Percentiles rank a stretch among this genome's conserved stretches.
Conservation (phyloP, 1,139 yeast genomes). For the Pichia sp. region DNA sequence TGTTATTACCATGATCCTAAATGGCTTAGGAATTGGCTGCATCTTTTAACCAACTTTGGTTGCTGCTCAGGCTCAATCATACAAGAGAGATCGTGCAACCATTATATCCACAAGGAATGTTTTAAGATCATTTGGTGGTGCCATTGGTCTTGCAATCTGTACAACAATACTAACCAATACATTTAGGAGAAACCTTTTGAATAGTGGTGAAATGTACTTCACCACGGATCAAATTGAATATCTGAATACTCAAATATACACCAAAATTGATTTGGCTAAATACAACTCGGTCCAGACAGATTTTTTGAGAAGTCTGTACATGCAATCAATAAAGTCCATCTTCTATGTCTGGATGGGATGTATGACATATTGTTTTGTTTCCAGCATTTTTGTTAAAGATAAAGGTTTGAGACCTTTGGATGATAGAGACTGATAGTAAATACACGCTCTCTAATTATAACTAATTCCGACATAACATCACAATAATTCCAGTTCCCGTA, state of each 20-base stretch:
- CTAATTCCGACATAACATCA: too few relatives aligned
- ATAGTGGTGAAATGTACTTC: slow-evolving; percentile 1
- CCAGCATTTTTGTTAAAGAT: slow-evolving; percentile 1
- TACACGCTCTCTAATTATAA: too few relatives aligned
- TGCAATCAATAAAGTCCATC: slow-evolving; percentile 1
- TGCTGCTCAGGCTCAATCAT: slow-evolving; percentile 48
- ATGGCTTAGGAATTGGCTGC: slow-evolving; percentile 46
- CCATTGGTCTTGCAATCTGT: slow-evolving; percentile 43
- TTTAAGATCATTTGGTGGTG: slow-evolving; percentile 47
- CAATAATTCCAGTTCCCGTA: too few relatives aligned
- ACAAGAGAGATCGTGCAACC: slow-evolving; percentile 38
- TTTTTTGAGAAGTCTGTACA: slow-evolving; percentile 1
- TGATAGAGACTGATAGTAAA: background rate
- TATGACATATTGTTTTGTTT: slow-evolving; percentile 3
- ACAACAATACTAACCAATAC: slow-evolving; percentile 38
- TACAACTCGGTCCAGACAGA: slow-evolving; percentile 1
- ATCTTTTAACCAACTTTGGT: slow-evolving; percentile 52
- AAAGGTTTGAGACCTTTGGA: slow-evolving; percentile 3
- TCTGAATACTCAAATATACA: background rate
- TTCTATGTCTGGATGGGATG: slow-evolving; percentile 7
- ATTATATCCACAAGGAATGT: slow-evolving; percentile 49
- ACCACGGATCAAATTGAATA: background rate
- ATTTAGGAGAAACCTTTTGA: slow-evolving; percentile 14
- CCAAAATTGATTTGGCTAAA: slow-evolving; percentile 1
- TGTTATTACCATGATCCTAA: slow-evolving; percentile 26